Conservation (phyloP, 371 early-diverging fungal genomes). For the Gilbertella persicaria region DNA sequence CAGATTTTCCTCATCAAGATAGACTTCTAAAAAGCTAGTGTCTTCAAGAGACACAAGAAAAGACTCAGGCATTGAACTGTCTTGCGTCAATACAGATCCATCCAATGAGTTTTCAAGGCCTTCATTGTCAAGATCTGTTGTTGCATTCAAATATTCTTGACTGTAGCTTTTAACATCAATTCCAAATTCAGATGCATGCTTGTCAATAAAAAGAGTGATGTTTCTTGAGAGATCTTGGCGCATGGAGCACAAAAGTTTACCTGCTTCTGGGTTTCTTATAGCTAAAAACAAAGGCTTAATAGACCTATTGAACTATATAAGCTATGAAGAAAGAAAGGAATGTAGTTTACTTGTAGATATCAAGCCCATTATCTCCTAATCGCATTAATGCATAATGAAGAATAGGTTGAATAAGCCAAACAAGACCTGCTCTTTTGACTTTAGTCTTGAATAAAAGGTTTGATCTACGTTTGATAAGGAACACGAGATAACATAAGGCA, state of each 20-base stretch:
- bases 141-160: no score
- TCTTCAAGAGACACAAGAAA: slow-evolving; percentile 11
- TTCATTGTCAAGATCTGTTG: neutral
- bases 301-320: slow-evolving; percentile 49
- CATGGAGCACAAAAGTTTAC: slow-evolving; percentile 34
- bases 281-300: slow-evolving; percentile 85
- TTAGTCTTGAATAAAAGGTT: slow-evolving; percentile 24
- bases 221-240: slow-evolving; percentile 34
- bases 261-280: slow-evolving; percentile 52
- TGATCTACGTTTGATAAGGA: slow-evolving; percentile 43
- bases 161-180: no score
- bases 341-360: slow-evolving; percentile 70
- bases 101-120: neutral
- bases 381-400: slow-evolving; percentile 79
- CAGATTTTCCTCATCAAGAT: slow-evolving; percentile 1
- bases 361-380: slow-evolving; percentile 85
- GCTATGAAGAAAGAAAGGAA: neutral
- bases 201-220: slow-evolving; percentile 25
- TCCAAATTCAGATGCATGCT: slow-evolving; percentile 22
- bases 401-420: slow-evolving; percentile 66
- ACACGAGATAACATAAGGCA: slow-evolving; percentile 48
- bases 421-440: slow-evolving; percentile 36
- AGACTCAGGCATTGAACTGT: slow-evolving; percentile 17
- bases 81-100: neutral
- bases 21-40: slow-evolving; percentile 5